Base-by-base conservation (phyloP, 2,329 filamentous ascomycete genomes). In the Aspergillus bombycis region DNA sequence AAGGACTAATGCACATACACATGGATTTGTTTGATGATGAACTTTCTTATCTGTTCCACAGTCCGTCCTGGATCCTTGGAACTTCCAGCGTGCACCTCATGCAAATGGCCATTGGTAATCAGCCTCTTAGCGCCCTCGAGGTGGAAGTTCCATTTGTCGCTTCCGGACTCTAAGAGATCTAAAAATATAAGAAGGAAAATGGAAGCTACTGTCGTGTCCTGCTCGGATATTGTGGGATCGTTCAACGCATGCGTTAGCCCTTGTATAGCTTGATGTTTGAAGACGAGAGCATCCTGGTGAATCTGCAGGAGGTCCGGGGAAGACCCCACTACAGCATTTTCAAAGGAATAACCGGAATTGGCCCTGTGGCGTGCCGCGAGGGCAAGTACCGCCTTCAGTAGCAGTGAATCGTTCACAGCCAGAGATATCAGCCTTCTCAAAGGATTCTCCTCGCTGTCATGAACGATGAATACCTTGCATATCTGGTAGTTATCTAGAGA, bases 361-460 rank as follows among this genome's bases (percentile, higher is more conserved):
- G 70, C 72, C 62, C 71, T 69, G 41, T 78, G 76, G 2, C 74
- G 74, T 9, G 76, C 75, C 21, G 76, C 75, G 21, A 78, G 69
- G 28, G 75, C 74, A 14, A 77, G 68, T 19, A 75, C 65, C 8
- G 74, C 70, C 41, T 77, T 73, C n/a, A 75, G 62, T 4, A 78
- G 64, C 7, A 72, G 67, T 9, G 64, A 53, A 19, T 76, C 68
- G 7, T 69, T 60, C 57, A 77, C 28, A 7, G 75, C 73, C 6
- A 76, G 63, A 26, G 75, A 54, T 19, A 77, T 75, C 6, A 78
- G 60, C 30, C 66, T 74, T 46, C 75, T 65, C 30, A 78, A 73
- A 1, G 76, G 75, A 58, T 78, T 78, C 23, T 65, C 69, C 21
- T 73, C 62, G 59, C 75, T 77, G 57, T 78, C 75, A 50, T 77